Conservation (phyloP, 2,329 filamentous ascomycete species). For the Ophiostoma pallidulum region DNA sequence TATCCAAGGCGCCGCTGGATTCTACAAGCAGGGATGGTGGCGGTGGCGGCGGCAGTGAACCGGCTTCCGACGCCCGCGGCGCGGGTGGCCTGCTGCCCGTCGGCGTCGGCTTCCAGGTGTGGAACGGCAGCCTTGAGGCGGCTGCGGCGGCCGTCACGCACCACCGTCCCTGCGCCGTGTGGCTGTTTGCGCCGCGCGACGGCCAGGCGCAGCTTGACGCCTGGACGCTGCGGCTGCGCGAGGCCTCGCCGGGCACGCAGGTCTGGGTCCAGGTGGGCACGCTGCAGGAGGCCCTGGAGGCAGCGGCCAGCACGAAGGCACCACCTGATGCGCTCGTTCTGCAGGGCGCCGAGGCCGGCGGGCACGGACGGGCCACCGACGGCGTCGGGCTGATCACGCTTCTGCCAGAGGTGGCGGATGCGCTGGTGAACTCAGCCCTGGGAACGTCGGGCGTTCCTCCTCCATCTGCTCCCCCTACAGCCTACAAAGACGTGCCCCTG, state of each 20-base stretch:
- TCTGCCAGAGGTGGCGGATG: conserved; percentile 46
- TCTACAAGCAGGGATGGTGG: no score
- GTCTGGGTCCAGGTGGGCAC: conserved; percentile 49
- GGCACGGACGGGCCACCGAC: conserved; percentile 44
- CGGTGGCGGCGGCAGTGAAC: no score
- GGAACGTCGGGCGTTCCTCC: no score
- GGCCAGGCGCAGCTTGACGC: conserved; percentile 26
- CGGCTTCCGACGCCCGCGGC: conserved; percentile 25
- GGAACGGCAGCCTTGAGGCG: conserved; percentile 32
- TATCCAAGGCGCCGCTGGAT: conserved; percentile 19
- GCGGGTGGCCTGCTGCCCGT: conserved; percentile 34
- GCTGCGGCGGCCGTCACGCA: conserved; percentile 38
- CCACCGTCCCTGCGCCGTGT: conserved; percentile 50
- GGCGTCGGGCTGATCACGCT: conserved; percentile 47
- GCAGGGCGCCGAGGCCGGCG: conserved; percentile 56
- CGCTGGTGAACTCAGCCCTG: conserved; percentile 32
- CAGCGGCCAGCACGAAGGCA: conserved; percentile 39
- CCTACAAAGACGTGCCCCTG: conserved; percentile 28
- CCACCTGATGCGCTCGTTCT: conserved; percentile 51
- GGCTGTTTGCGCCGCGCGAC: conserved; percentile 54
- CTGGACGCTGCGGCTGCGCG: conserved; percentile 24
- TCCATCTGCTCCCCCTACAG: no score
- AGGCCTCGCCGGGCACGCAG: conserved; percentile 30
- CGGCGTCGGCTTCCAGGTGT: conserved; percentile 54
- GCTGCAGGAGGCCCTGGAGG: conserved; percentile 43